phyloP scores from a whole-genome alignment of 2,329 filamentous ascomycete genomes.

The Trichoderma sp. region DNA sequence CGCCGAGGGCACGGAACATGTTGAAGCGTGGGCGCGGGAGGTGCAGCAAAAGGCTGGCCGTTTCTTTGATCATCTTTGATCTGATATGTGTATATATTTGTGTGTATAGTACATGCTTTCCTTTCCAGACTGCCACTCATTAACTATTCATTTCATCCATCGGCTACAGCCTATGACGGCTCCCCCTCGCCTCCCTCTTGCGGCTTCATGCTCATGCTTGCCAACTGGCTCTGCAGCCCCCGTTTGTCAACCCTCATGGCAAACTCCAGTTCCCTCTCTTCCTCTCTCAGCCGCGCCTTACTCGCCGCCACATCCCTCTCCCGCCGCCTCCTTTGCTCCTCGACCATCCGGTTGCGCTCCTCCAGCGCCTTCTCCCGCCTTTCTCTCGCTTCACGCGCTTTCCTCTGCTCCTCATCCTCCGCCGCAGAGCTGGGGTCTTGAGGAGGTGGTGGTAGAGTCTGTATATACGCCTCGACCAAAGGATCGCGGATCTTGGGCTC shows the following conservation, averaged over 20 bases:
- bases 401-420: slow-evolving; percentile 51
- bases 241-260: slow-evolving; percentile 68
- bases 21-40: slow-evolving; percentile 38
- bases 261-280: slow-evolving; percentile 63
- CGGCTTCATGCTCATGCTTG: slow-evolving; percentile 31
- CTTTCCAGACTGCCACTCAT: background rate
- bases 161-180: slow-evolving; percentile 18
- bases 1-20: slow-evolving; percentile 37
- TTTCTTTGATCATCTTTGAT: slow-evolving; percentile 43
- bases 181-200: slow-evolving; percentile 25
- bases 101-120: background rate
- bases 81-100: background rate
- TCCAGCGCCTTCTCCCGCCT: slow-evolving; percentile 64
- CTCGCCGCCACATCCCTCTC: slow-evolving; percentile 58
- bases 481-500: slow-evolving; percentile 58
- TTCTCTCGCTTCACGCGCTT: slow-evolving; percentile 48
- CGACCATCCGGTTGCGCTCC: slow-evolving; percentile 60
- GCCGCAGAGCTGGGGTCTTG: slow-evolving; percentile 38
- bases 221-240: slow-evolving; percentile 61
- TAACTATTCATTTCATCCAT: background rate
- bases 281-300: slow-evolving; percentile 60
- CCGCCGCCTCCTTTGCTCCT: slow-evolving; percentile 60
- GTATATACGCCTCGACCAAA: slow-evolving; percentile 64
- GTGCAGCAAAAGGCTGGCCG: slow-evolving; percentile 36
- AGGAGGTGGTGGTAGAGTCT: slow-evolving; percentile 59